These are phyloP conservation scores for Nicotiana attenuata DNA, from an alignment of 257 asterid species.

Conservation along the genomic window DNA sequence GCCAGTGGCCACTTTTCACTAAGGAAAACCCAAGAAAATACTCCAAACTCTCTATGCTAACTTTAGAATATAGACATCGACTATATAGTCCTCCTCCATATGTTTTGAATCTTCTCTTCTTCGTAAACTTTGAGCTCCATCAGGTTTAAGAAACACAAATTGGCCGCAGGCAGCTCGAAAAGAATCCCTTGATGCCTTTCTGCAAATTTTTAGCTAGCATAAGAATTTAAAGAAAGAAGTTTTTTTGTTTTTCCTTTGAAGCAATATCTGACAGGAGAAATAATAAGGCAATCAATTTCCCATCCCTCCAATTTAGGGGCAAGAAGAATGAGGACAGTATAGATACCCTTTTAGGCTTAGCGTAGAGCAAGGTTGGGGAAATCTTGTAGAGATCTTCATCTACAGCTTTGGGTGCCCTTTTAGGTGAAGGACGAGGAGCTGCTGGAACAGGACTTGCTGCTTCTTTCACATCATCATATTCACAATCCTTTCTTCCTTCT, in stretches of 20 bases:
- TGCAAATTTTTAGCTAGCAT: slow-evolving; percentile 14
- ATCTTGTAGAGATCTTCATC: slow-evolving; percentile 82
- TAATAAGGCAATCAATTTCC: background rate
- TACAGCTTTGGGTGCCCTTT: slow-evolving; percentile 47
- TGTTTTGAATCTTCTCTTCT: no score
- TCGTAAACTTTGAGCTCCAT: no score
- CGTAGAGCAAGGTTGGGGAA: slow-evolving; percentile 57
- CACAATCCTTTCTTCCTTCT: slow-evolving; percentile 20
- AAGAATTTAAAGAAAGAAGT: background rate
- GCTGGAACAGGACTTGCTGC: slow-evolving; percentile 21
- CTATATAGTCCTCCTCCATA: no score
- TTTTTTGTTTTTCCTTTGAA: no score
- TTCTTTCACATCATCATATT: slow-evolving; percentile 8
- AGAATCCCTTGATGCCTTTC: slow-evolving; percentile 50
- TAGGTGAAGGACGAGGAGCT: slow-evolving; percentile 21
- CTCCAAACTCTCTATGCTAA: no score
- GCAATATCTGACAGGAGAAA: no score
- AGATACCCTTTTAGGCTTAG: slow-evolving; percentile 41
- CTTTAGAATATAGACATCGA: no score
- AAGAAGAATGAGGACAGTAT: no score
- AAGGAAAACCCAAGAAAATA: no score
- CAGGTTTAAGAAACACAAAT: slow-evolving; percentile 14
- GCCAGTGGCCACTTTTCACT: no score
- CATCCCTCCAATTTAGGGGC: no score
- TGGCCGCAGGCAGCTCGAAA: slow-evolving; percentile 53